A percentile compares a stretch with the other conserved stretches of the same genome.
These are phyloP conservation scores for Teratosphaeria gauchensis DNA, from an alignment of 2,329 filamentous ascomycete species.

Conservation along the genomic window DNA sequence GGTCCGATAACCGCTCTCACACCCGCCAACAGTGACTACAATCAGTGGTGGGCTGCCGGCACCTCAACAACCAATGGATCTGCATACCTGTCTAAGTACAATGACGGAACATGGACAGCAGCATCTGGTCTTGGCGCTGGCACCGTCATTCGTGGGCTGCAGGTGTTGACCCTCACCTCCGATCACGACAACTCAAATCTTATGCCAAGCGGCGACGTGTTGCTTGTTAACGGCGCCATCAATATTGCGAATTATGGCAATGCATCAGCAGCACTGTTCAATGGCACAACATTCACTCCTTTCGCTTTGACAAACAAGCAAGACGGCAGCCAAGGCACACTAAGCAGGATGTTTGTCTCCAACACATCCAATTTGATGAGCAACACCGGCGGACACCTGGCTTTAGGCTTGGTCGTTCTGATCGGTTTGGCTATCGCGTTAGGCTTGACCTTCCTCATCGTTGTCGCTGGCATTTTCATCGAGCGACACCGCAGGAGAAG, in stretches of 20 bases:
- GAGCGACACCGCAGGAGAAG: constrained; percentile 67
- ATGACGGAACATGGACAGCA: constrained; percentile 59
- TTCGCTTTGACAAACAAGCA: constrained; percentile 66
- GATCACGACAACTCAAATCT: constrained; percentile 56
- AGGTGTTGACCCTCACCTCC: constrained; percentile 64
- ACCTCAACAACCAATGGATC: constrained; percentile 50
- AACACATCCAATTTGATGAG: constrained; percentile 62
- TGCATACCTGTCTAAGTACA: constrained; percentile 69
- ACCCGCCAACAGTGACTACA: constrained; percentile 60
- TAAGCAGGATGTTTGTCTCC: constrained; percentile 76
- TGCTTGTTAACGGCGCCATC: constrained; percentile 80
- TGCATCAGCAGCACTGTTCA: constrained; percentile 77
- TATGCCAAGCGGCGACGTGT: constrained; percentile 56
- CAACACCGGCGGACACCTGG: constrained; percentile 46
- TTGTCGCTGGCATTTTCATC: constrained; percentile 62
- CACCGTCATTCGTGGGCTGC: constrained; percentile 67
- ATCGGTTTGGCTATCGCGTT: constrained; percentile 73
- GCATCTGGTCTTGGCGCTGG: constrained; percentile 55
- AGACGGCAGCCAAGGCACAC: constrained; percentile 57
- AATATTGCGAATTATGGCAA: constrained; percentile 66
- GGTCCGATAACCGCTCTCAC: constrained; percentile 71
- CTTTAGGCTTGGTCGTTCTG: constrained; percentile 67
- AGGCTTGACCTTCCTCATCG: constrained; percentile 65
- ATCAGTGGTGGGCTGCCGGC: constrained; percentile 75
- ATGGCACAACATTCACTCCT: constrained; percentile 68